Evolutionary conservation across 148 eudicot species (phyloP).

Genomic region (Agrostemma githago): DNA sequence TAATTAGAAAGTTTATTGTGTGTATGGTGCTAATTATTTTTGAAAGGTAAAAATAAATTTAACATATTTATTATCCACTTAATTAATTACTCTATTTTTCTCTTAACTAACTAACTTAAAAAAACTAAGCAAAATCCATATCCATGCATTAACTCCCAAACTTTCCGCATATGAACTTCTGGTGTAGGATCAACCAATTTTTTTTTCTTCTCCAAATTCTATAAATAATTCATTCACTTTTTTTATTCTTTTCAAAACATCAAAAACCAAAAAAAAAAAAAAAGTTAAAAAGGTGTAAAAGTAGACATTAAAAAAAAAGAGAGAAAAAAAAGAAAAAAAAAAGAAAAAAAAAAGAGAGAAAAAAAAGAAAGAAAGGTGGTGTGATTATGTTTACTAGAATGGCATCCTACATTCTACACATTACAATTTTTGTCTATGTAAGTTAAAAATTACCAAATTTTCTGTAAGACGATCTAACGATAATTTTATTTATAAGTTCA

Average conservation of each 20-base stretch:
- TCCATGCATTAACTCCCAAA: slow-evolving; percentile 10
- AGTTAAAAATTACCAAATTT: neutral
- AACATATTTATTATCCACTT: slow-evolving; percentile 5
- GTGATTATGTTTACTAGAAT: neutral
- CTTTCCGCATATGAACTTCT: slow-evolving; percentile 11
- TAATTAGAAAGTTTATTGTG: neutral
- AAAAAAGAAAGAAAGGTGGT: neutral
- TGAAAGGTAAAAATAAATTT: slow-evolving; percentile 9
- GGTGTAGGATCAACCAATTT: neutral
- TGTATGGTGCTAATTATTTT: slow-evolving; percentile 1
- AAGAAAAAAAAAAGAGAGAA: neutral
- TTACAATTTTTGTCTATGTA: slow-evolving; percentile 12
- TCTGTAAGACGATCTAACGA: too few species aligned
- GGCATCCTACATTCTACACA: slow-evolving; percentile 3
- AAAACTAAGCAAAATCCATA: neutral
- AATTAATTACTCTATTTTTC: neutral
- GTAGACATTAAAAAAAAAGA: neutral
- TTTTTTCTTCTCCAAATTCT: neutral
- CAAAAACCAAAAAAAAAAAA: neutral
- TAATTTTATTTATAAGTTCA: too few species aligned
- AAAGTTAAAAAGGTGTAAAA: neutral
- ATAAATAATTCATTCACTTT: neutral
- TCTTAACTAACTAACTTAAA: slow-evolving; percentile 6
- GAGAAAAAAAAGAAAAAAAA: neutral
- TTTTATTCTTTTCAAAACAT: neutral